Evolutionary conservation across 73 alveolate genomes (phyloP), one percentile per base, ranked within the genome.

Genomic region (Loxodes magnus): DNA sequence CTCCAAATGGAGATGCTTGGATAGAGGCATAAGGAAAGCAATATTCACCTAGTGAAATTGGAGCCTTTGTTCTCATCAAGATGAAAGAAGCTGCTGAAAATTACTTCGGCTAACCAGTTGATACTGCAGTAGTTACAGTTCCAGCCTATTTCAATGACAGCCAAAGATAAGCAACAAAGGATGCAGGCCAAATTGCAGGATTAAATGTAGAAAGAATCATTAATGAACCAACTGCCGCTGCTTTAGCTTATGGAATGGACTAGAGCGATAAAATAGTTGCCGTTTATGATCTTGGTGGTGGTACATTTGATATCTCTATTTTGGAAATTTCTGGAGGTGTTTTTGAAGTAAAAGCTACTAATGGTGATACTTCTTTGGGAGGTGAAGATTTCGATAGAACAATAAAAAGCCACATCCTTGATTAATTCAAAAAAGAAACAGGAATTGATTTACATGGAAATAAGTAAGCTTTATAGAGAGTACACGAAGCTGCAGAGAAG

Each of bases 211-310:
- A 70, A 68, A 78, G 97, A 62, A 91, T 95, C 62, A 92, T 95
- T 73, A 95, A 95, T 84, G 99, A 95, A 74, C 99, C 99, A n/a
- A 93, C 99, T 3, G 98, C 98, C 48, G 99, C 99, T 16, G 97
- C 99, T 35, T 79, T 93, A 49, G 97, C 98, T 23, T 81, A 77
- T 68, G 97, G 96, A 19, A 76, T 92, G 41, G 98, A 93, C 71
- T 77, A 74, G 78, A 82, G 92, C 23, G 93, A 79, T 26, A 79
- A 92, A 74, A 64, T 77, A 38, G 76, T 94, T 24, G 91, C 94
- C 35, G 98, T 94, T 51, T 94, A 76, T 64, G 99, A 94, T 55
- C 77, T 94, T 33, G 99, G 99, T 31, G 99, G 99, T 38, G 99
- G 99, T 34, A 90, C 98, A 16, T 46, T 20, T n/a, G 53, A 23